A percentile compares a stretch with the other conserved stretches of the same genome.
phyloP scores from a whole-genome alignment of 2,329 filamentous ascomycete species.

The Hymenoscyphus fraxineus region DNA sequence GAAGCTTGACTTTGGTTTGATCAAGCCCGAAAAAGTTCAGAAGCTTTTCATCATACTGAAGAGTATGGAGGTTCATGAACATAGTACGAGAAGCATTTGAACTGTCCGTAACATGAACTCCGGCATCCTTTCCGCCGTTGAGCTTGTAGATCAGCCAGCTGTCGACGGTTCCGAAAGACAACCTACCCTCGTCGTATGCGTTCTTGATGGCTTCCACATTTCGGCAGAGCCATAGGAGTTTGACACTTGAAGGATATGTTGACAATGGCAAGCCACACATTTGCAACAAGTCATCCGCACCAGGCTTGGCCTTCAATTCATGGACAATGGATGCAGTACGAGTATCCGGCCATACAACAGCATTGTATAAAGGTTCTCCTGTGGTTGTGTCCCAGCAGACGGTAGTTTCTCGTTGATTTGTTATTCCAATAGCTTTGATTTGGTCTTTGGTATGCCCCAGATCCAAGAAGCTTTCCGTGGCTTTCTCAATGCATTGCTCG shows the following conservation, averaged over 20 bases:
- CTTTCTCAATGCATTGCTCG: constrained; percentile 70
- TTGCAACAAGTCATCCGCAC: constrained; percentile 61
- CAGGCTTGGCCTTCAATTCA: constrained; percentile 63
- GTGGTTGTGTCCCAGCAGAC: constrained; percentile 76
- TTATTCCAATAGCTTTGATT: constrained; percentile 71
- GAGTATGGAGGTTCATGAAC: constrained; percentile 78
- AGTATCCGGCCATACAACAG: constrained; percentile 85
- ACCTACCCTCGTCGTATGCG: constrained; percentile 66
- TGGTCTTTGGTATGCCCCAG: constrained; percentile 63
- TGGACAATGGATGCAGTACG: constrained; percentile 68
- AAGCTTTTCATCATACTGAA: constrained; percentile 70
- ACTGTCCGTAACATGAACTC: constrained; percentile 71
- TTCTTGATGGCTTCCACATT: constrained; percentile 63
- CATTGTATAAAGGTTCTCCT: constrained; percentile 73
- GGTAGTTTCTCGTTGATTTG: constrained; percentile 80
- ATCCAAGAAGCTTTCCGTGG: constrained; percentile 63
- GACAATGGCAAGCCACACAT: constrained; percentile 75
- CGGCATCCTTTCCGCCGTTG: constrained; percentile 63
- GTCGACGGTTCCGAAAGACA: constrained; percentile 79
- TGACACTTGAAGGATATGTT: constrained; percentile 76
- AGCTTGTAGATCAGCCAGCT: constrained; percentile 78
- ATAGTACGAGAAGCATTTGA: constrained; percentile 83
- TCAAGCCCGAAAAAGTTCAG: constrained; percentile 74
- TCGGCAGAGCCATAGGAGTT: constrained; percentile 72
- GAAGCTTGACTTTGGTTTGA: constrained; percentile 63